Base-by-base conservation (phyloP, 2,329 filamentous ascomycete species). In the Aspergillus carbonarius region DNA sequence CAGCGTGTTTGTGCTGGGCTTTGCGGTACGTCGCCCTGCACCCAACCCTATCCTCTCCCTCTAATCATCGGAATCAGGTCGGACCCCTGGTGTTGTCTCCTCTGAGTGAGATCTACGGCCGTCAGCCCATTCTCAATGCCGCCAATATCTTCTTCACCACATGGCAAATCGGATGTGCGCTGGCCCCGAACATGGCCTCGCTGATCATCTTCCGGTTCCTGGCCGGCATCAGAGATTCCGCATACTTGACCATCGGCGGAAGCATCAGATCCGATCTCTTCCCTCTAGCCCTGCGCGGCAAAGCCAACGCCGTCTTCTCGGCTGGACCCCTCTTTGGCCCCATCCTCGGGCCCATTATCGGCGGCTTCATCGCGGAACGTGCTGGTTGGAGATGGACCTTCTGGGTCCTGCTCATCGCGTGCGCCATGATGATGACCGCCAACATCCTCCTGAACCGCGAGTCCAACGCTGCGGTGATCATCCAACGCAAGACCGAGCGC, bases 101-200 rank as follows among this genome's bases (percentile, higher is more conserved):
- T 0, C 68, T 88, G 2, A 87, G 83, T 48, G 87, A 89, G 69
- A 84, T 88, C 59, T 83, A 82, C 55, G 88, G 87, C n/a, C 64
- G 66, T 13, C 72, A 81, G 52, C 74, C 73, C 58, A 77, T 85
- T 44, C 83, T 85, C 59, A 80, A 82, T 65, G 60, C 65, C 18
- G 73, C 76, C 3, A 78, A 78, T 57, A 58, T 68, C 1, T 54
- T 62, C 40, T 78, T 78, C 62, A 70, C 78, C 50, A 23, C 48
- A 10, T 58, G 55, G 55, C 55, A 58, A 18, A 58, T 60, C 25
- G 55, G 50, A 12, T 60, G 59, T 18, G 55, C 59, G 9, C 23
- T 60, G 23, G 55, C 59, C 13, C 55, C 55, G 18, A 60, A 60
- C 18, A 52, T 60, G 35, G 23, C 50, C 2, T 20, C 55, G 0